Evolutionary conservation across 2,329 filamentous ascomycete genomes (phyloP), one percentile per base, ranked within the genome.

Genomic region (Pseudogymnoascus sp.): DNA sequence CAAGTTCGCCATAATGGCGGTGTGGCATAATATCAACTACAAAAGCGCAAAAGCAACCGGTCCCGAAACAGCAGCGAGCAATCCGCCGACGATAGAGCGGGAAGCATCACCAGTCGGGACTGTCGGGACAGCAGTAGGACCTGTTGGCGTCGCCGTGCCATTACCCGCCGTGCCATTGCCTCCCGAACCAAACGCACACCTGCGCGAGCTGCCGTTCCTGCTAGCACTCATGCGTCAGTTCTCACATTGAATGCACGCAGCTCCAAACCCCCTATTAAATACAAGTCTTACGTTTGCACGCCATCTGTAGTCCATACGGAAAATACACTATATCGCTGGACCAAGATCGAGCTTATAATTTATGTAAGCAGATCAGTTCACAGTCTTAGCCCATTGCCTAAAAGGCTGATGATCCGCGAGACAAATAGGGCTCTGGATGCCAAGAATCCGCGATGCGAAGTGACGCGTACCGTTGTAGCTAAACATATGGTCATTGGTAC

Each of bases 181-280:
- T 1, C 26, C 8, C n/a, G 23, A 31, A 2, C 31, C 31, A 21
- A 55, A 39, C 11, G 60, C 4, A 33, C 64, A 65, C 41, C 33
- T 65, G 14, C 64, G 43, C n/a, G n/a, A n/a, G n/a, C 63, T 64
- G 52, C 66, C 66, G 63, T 72, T 74, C 12, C 63, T 69, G 64
- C 67, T 71, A 21, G 69, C 69, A 74, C 21, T 76, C 70, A 64
- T 74, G 73, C 12, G 71, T 74, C 31, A 11, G 38, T 41, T 41
- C n/a, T 41, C 38, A 41, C 16, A 41, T 41, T 41, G 38, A 16
- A 11, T 41, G 38, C n/a, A 4, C 4, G 3, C 4, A 5, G 6
- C 5, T 41, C 38, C 19, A 6, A 41, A 41, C 8, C 4, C 16
- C 10, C 11, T 21, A 21, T 2, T 19, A 21, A 41, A 41, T 21